phyloP scores from a whole-genome alignment of 768 basidiomycete species.

The Trametes gibbosa region DNA sequence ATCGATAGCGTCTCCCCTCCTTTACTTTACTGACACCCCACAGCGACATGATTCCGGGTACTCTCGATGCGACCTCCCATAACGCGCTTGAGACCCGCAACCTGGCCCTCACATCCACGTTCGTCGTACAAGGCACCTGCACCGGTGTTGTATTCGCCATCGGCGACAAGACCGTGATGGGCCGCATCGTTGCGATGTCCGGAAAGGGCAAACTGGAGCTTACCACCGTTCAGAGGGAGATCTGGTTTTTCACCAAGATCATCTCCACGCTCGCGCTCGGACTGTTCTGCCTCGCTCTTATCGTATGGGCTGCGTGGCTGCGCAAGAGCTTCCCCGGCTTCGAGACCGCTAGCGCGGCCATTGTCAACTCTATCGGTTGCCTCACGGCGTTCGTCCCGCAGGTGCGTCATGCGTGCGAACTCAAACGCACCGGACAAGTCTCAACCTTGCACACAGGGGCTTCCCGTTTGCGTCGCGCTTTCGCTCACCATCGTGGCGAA shows the following conservation, averaged over 20 bases:
- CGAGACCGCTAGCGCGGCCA: constrained; percentile 48
- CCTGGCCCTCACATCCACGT: constrained; percentile 56
- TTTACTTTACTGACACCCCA: constrained; percentile 30
- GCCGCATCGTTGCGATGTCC: constrained; percentile 50
- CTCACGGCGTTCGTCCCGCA: constrained; percentile 50
- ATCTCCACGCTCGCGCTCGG: constrained; percentile 41
- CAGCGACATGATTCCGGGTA: constrained; percentile 44
- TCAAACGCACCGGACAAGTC: constrained; percentile 13
- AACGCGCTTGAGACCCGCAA: constrained; percentile 46
- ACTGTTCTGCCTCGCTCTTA: constrained; percentile 41
- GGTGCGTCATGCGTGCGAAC: constrained; percentile 31
- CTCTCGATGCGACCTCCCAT: constrained; percentile 37
- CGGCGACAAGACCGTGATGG: constrained; percentile 49
- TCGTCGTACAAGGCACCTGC: constrained; percentile 50
- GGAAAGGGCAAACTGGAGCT: constrained; percentile 44
- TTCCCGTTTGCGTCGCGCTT: constrained; percentile 52
- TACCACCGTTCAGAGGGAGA: constrained; percentile 46
- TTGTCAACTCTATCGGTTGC: constrained; percentile 59
- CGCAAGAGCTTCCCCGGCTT: constrained; percentile 38
- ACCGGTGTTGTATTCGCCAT: constrained; percentile 46
- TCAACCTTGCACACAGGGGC: constrained; percentile 13
- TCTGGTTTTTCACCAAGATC: constrained; percentile 52
- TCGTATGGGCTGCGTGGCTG: constrained; percentile 38
- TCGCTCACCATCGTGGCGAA: constrained; percentile 44
- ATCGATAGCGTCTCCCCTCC: constrained; percentile 27